Evolutionary conservation across 2,329 filamentous ascomycete species (phyloP).

Genomic region (Fusarium sp.): DNA sequence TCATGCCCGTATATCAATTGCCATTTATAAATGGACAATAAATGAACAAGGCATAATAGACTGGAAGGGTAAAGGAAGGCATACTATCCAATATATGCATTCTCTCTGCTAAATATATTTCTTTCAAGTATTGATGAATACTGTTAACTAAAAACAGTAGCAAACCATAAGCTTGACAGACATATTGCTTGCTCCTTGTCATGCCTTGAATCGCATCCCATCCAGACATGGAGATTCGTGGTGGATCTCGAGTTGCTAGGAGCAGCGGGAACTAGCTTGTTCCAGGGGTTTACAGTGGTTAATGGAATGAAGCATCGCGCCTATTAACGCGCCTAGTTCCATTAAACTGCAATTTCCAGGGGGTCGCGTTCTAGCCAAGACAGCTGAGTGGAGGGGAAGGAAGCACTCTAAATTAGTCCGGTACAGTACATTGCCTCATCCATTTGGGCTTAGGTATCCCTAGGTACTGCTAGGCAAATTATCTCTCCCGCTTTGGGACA

Average conservation of each 20-base stretch:
- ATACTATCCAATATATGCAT: no score
- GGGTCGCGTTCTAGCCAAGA: constrained; percentile 25
- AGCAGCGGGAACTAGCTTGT: constrained; percentile 35
- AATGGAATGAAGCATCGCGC: constrained; percentile 28
- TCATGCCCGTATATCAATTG: no score
- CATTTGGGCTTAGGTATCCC: not conserved
- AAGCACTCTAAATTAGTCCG: constrained; percentile 5
- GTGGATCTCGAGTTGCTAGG: constrained; percentile 42
- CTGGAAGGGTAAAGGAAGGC: not conserved
- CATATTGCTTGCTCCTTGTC: not conserved
- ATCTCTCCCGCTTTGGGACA: constrained; percentile 31
- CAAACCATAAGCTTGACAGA: not conserved
- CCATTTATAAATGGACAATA: not conserved
- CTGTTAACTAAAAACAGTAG: not conserved
- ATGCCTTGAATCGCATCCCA: not conserved
- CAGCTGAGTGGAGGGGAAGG: not conserved
- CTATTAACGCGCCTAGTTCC: constrained; percentile 31
- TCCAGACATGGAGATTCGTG: not conserved
- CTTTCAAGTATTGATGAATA: not conserved
- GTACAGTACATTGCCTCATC: constrained; percentile 7
- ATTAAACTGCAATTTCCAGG: constrained; percentile 19
- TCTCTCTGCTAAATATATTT: no score
- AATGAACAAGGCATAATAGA: not conserved
- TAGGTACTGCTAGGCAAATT: constrained; percentile 17
- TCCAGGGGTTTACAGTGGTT: constrained; percentile 19